Evolutionary conservation across 345 rosid species (phyloP).

Genomic region (Viola odorata): DNA sequence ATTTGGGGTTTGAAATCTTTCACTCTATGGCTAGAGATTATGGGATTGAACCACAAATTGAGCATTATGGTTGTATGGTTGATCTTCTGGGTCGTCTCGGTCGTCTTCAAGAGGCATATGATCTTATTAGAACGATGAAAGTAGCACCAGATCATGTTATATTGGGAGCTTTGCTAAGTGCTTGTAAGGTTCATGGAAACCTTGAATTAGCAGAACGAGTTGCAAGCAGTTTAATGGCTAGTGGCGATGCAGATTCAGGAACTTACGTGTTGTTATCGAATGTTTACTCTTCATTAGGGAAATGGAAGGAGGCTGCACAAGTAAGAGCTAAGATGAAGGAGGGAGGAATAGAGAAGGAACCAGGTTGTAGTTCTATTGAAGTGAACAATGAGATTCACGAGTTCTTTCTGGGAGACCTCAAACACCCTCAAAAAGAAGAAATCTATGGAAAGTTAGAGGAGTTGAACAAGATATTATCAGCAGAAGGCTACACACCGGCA

Average conservation of each 20-base stretch:
- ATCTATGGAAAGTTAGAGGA: slow-evolving; percentile 52
- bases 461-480: slow-evolving; percentile 30
- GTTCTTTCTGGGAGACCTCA: slow-evolving; percentile 45
- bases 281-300: slow-evolving; percentile 46
- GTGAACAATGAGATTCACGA: slow-evolving; percentile 49
- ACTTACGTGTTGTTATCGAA: slow-evolving; percentile 48
- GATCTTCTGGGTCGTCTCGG: slow-evolving; percentile 63
- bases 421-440: slow-evolving; percentile 44
- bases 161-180: slow-evolving; percentile 57
- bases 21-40: slow-evolving; percentile 44
- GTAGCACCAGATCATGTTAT: slow-evolving; percentile 49
- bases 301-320: slow-evolving; percentile 51
- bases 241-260: slow-evolving; percentile 46
- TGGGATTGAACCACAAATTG: slow-evolving; percentile 42
- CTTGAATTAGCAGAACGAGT: slow-evolving; percentile 40
- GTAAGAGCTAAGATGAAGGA: slow-evolving; percentile 51
- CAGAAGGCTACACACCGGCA: slow-evolving; percentile 34
- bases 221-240: slow-evolving; percentile 34
- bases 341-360: slow-evolving; percentile 51
- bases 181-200: slow-evolving; percentile 56
- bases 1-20: slow-evolving; percentile 48
- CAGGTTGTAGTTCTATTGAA: slow-evolving; percentile 63
- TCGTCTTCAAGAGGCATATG: slow-evolving; percentile 40
- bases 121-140: slow-evolving; percentile 35
- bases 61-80: slow-evolving; percentile 63